These are phyloP conservation scores for Pseudozyma thailandica DNA, from an alignment of 1,284 basidiomycete species.

Conservation along the genomic window DNA sequence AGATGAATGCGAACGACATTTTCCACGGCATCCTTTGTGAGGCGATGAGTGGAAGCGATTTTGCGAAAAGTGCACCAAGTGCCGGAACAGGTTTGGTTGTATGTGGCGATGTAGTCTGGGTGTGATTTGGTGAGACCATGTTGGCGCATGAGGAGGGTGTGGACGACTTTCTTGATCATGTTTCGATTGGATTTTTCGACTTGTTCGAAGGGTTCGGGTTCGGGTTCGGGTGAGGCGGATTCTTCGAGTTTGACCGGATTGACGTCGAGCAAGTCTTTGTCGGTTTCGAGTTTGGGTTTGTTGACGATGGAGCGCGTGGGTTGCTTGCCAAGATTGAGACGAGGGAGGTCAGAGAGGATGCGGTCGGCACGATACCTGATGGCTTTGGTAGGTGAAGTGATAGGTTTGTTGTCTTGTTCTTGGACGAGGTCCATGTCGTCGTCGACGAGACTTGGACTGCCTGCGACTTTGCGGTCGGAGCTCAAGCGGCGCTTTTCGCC, in stretches of 20 bases:
- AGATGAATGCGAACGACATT: conserved; percentile 40
- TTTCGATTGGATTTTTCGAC: conserved; percentile 42
- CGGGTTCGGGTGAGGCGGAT: conserved; percentile 35
- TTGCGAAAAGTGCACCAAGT: conserved; percentile 51
- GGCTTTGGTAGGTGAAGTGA: conserved; percentile 14
- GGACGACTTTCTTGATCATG: conserved; percentile 44
- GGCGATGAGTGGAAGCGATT: conserved; percentile 15
- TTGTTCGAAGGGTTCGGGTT: conserved; percentile 29
- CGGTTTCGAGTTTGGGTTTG: conserved; percentile 1
- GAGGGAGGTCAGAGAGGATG: conserved; percentile 40
- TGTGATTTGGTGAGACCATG: conserved; percentile 31
- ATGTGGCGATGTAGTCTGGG: conserved; percentile 53
- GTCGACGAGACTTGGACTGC: conserved; percentile 21
- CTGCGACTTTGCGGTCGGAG: conserved; percentile 32
- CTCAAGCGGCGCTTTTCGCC: conserved; percentile 46
- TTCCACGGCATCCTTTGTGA: conserved; percentile 36
- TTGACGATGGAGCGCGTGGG: conserved; percentile 19
- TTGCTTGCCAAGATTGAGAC: conserved; percentile 36
- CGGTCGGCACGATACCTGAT: conserved; percentile 34
- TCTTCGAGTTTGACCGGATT: conserved; percentile 23
- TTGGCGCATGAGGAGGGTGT: conserved; percentile 34
- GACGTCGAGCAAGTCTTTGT: conserved; percentile 29
- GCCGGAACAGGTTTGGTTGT: conserved; percentile 52
- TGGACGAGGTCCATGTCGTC: conserved; percentile 3
- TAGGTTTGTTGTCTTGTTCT: background rate